Conservation (phyloP, 2,329 filamentous ascomycete genomes). For the Rutstroemia sp. region DNA sequence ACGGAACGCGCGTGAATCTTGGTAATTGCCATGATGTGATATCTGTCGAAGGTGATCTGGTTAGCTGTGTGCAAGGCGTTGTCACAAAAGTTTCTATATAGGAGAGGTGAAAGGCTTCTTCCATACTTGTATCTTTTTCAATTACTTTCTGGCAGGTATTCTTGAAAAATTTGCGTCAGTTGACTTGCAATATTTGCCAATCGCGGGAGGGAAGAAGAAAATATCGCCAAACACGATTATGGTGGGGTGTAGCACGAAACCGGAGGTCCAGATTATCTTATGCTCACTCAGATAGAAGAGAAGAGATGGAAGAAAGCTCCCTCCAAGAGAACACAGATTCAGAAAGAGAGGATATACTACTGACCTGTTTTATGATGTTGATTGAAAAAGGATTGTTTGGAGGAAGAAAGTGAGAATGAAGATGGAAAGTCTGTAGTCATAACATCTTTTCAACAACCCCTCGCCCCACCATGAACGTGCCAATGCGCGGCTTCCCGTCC, state of each 20-base stretch:
- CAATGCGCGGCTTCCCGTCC: conserved; percentile 4
- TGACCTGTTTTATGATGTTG: conserved; percentile 1
- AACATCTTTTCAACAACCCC: conserved; percentile 7
- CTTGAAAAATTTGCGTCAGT: conserved; percentile 17
- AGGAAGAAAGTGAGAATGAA: conserved; percentile 1
- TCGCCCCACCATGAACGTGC: conserved; percentile 9
- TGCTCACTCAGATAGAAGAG: neutral
- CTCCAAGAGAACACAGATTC: neutral
- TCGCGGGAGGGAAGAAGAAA: conserved; percentile 14
- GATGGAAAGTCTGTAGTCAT: conserved; percentile 1
- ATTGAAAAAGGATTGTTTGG: neutral
- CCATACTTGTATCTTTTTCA: conserved; percentile 15
- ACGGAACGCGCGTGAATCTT: conserved; percentile 90
- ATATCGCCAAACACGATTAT: conserved; percentile 6
- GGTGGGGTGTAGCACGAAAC: conserved; percentile 19
- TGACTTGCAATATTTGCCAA: conserved; percentile 11
- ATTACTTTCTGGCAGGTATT: conserved; percentile 6
- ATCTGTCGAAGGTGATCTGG: conserved; percentile 16
- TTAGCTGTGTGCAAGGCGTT: conserved; percentile 11
- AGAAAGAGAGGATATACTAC: neutral
- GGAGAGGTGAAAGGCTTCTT: neutral
- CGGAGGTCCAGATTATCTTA: conserved; percentile 9
- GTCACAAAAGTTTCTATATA: neutral
- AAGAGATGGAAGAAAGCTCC: neutral
- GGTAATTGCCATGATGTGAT: conserved; percentile 73